phyloP scores from a whole-genome alignment of 768 basidiomycete species.

The Obba rivulosa region DNA sequence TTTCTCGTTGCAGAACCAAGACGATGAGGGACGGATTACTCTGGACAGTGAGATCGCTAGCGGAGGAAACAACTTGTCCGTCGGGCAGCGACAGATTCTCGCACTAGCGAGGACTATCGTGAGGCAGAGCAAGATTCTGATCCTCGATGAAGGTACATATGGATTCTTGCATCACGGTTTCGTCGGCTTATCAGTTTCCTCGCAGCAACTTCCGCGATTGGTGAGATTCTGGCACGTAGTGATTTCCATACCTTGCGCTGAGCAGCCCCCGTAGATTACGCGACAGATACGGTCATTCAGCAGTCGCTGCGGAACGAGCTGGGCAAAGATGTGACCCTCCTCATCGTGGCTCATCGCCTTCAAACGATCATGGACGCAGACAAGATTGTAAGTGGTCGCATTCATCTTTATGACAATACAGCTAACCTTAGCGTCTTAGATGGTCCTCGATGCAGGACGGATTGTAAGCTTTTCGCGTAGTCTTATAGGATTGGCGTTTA shows the following conservation, averaged over 20 bases:
- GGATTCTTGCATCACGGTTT: neutral
- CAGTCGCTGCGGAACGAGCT: constrained; percentile 33
- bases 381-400: constrained; percentile 36
- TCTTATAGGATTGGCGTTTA: neutral
- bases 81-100: constrained; percentile 57
- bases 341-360: constrained; percentile 45
- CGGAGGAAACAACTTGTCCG: constrained; percentile 41
- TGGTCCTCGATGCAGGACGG: constrained; percentile 37
- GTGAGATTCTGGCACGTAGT: constrained; percentile 12
- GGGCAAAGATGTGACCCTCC: constrained; percentile 36
- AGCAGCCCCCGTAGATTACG: constrained; percentile 28
- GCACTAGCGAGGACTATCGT: constrained; percentile 57
- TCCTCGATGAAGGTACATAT: constrained; percentile 16
- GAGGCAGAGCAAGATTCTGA: constrained; percentile 47
- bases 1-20: constrained; percentile 33
- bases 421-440: constrained; percentile 18
- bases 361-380: constrained; percentile 48
- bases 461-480: constrained; percentile 27
- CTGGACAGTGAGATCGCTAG: constrained; percentile 41
- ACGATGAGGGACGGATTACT: constrained; percentile 32
- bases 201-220: constrained; percentile 41
- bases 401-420: neutral
- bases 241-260: neutral
- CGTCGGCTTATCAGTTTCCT: neutral
- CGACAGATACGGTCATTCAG: constrained; percentile 41